These are phyloP conservation scores for Stephania cephalantha DNA, from an alignment of 164 flowering plant genomes.

Conservation along the genomic window DNA sequence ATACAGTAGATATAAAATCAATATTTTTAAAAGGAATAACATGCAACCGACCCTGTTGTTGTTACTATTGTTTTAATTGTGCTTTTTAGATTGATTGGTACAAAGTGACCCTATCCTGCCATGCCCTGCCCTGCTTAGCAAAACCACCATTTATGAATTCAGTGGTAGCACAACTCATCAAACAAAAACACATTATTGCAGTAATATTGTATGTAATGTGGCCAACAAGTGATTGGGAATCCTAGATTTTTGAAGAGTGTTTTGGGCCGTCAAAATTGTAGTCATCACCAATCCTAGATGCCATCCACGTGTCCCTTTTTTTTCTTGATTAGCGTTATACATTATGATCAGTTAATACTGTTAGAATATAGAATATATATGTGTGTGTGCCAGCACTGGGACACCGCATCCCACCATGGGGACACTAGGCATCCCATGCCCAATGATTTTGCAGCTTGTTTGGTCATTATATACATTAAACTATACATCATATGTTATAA, in stretches of 20 bases:
- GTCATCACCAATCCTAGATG: background rate
- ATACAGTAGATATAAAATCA: background rate
- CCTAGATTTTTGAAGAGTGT: background rate
- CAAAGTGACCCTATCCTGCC: background rate
- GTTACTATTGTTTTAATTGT: background rate
- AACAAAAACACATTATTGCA: background rate
- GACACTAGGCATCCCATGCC: background rate
- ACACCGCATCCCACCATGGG: background rate
- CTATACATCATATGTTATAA: background rate
- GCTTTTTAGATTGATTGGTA: constrained; percentile 1
- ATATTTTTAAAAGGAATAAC: background rate
- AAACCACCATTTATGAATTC: background rate
- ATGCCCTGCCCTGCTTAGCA: background rate
- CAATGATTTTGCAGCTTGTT: background rate
- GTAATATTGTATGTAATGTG: background rate
- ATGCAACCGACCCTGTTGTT: background rate
- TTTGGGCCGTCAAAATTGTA: background rate
- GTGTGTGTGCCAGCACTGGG: background rate
- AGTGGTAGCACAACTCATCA: constrained; percentile 4
- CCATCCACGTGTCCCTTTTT: constrained; percentile 1
- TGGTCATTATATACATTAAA: background rate
- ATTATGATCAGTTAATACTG: background rate
- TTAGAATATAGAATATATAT: background rate
- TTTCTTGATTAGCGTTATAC: background rate
- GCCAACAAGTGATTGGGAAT: background rate